Evolutionary conservation across 345 rosid species (phyloP).

Genomic region (Passiflora organensis): DNA sequence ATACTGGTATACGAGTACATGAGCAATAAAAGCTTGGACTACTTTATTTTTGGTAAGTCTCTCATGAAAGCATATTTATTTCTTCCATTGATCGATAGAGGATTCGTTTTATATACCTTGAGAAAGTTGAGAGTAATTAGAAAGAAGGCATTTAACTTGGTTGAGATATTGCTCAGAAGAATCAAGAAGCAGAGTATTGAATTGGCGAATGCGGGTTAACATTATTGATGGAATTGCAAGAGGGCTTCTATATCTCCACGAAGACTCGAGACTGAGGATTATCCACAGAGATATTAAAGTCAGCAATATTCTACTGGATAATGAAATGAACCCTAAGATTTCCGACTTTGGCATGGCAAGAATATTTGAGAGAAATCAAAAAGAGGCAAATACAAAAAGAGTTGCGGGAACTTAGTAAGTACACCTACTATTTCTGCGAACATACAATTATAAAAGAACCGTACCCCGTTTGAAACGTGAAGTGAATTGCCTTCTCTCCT

Average conservation of each 20-base stretch:
- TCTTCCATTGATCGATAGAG: too few species aligned
- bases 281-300: conserved; percentile 19
- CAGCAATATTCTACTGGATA: not conserved
- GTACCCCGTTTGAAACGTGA: not conserved
- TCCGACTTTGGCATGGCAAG: conserved; percentile 3
- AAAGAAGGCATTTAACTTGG: not conserved
- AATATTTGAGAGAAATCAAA: not conserved
- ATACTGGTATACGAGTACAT: conserved; percentile 29
- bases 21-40: too few species aligned
- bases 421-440: not conserved
- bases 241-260: conserved; percentile 30
- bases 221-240: too few species aligned
- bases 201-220: conserved; percentile 13
- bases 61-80: conserved; percentile 33
- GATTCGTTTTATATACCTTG: not conserved
- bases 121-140: not conserved
- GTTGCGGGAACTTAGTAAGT: conserved; percentile 1
- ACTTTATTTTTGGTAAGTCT: too few species aligned
- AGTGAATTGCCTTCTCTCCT: not conserved
- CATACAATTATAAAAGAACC: too few species aligned
- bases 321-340: not conserved
- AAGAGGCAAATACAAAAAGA: not conserved
- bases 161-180: not conserved
- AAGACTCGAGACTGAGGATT: conserved; percentile 22
- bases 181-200: conserved; percentile 1